Base-by-base conservation (phyloP, 73 alveolate species). In the Uronychia binucleata region DNA sequence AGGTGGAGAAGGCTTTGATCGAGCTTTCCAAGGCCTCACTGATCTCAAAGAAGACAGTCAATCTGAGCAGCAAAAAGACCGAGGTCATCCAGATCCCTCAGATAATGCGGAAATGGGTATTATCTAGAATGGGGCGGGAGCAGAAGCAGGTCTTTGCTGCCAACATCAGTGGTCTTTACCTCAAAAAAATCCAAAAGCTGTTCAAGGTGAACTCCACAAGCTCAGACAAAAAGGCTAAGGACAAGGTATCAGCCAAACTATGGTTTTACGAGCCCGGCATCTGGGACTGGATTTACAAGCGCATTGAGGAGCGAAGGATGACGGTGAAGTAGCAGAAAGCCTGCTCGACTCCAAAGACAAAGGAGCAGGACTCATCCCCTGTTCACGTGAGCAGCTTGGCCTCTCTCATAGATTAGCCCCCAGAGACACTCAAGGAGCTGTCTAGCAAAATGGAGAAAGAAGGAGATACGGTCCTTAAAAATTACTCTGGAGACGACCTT, bases 281-380 rank as follows among this genome's bases (percentile, higher is more conserved):
- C 8, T 75, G 81, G 81, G 81, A 75, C 19, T 75, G 81, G 28
- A 75, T 75, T 75, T 30, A 75, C 30, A 75, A 32, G 32, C 28
- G 81, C 1, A 8, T 75, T 1, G 32, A 75, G 27, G 81, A 75
- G 1, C 25, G 28, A 5, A 32, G 58, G 58, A 75, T 75, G 25
- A 5, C 67, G 5, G n/a, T 11, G 19, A 46, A 46, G 19, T 46
- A 46, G 19, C 67, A 46, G 67, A 19, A 46, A 19, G 19, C n/a
- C n/a, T n/a, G n/a, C n/a, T n/a, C 5, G 67, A 19, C 67, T 46
- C 19, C 19, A 11, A 19, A 5, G 19, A 11, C 67, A 19, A 19
- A 46, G 67, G 19, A 46, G 67, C 19, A 46, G 19, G 67, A 46
- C 5, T 19, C 67, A 46, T 11, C 19, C 67, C 19, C 5, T 11